Conservation (phyloP, 495 filamentous ascomycete genomes). For the Trypethelium eluteriae region DNA sequence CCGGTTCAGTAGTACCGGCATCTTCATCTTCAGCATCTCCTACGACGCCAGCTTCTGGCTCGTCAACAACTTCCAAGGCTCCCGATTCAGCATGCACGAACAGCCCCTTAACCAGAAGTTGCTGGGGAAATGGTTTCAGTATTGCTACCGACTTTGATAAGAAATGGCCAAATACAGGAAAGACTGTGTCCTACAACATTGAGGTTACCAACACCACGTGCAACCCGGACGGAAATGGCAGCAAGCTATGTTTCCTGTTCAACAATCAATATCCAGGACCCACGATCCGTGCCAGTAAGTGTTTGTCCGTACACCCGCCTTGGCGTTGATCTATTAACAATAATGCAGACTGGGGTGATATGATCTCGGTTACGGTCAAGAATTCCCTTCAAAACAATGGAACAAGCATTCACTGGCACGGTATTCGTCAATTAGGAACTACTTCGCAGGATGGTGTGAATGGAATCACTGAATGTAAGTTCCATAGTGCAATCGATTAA, state of each 20-base stretch:
- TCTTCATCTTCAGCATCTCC: constrained; percentile 1
- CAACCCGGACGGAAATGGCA: constrained; percentile 6
- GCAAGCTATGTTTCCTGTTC: constrained; percentile 13
- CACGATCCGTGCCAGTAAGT: constrained; percentile 29
- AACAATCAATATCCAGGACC: constrained; percentile 35
- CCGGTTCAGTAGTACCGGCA: neutral
- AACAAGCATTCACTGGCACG: constrained; percentile 38
- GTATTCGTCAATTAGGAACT: constrained; percentile 31
- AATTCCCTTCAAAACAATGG: constrained; percentile 35
- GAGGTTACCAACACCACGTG: constrained; percentile 16
- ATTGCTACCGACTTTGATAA: constrained; percentile 28
- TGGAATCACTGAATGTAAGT: constrained; percentile 34
- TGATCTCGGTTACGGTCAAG: constrained; percentile 30
- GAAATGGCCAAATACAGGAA: constrained; percentile 25
- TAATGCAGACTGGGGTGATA: constrained; percentile 34
- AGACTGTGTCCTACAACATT: constrained; percentile 21
- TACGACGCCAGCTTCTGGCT: neutral
- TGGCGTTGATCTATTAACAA: constrained; percentile 8
- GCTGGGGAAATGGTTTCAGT: constrained; percentile 23
- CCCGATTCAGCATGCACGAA: constrained; percentile 22
- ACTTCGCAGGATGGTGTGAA: constrained; percentile 32
- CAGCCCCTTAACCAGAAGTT: constrained; percentile 21
- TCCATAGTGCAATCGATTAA: neutral
- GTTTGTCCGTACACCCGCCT: neutral
- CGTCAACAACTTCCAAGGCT: neutral